Percentiles rank a stretch among this genome's conserved stretches.
Conservation (phyloP, 495 filamentous ascomycete species). For the Aspergillus sclerotioniger region DNA sequence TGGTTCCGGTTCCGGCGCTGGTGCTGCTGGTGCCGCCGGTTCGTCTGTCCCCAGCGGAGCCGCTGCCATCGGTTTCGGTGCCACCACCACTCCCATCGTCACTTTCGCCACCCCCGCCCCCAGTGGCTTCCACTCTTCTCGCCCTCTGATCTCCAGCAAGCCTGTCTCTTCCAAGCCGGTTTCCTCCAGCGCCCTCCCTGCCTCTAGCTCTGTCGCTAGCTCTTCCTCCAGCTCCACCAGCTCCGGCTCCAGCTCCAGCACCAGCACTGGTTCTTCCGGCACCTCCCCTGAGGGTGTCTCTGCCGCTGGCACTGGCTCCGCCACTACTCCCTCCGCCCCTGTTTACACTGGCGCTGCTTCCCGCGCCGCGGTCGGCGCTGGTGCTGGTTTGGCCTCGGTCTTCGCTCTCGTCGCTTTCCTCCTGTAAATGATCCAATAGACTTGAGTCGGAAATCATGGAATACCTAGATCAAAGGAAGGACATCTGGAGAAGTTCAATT, state of each 20-base stretch:
- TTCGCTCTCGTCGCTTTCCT: slow-evolving; percentile 71
- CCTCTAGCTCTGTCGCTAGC: background rate
- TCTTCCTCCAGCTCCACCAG: background rate
- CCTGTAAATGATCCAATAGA: slow-evolving; percentile 56
- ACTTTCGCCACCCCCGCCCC: background rate
- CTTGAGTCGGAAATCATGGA: slow-evolving; percentile 1
- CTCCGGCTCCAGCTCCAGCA: background rate
- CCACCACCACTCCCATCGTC: slow-evolving; percentile 42
- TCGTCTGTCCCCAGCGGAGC: background rate
- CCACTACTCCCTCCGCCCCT: slow-evolving; percentile 51
- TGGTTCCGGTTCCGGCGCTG: background rate
- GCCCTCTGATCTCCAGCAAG: slow-evolving; percentile 4
- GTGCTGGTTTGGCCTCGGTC: slow-evolving; percentile 69
- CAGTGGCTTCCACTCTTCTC: background rate
- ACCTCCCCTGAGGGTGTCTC: slow-evolving; percentile 24
- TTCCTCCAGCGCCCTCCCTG: background rate
- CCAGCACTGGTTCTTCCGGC: slow-evolving; percentile 22
- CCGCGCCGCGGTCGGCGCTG: slow-evolving; percentile 53
- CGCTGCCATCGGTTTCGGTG: background rate
- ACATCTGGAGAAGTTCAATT: background rate
- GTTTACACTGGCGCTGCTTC: slow-evolving; percentile 49
- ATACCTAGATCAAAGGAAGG: background rate
- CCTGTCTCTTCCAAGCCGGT: slow-evolving; percentile 6
- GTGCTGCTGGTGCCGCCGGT: background rate
- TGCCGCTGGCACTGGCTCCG: slow-evolving; percentile 25